A percentile compares a stretch with the other conserved stretches of the same genome.
Conservation (phyloP, 1,139 yeast species). For the Debaryomyces singareniensis region DNA sequence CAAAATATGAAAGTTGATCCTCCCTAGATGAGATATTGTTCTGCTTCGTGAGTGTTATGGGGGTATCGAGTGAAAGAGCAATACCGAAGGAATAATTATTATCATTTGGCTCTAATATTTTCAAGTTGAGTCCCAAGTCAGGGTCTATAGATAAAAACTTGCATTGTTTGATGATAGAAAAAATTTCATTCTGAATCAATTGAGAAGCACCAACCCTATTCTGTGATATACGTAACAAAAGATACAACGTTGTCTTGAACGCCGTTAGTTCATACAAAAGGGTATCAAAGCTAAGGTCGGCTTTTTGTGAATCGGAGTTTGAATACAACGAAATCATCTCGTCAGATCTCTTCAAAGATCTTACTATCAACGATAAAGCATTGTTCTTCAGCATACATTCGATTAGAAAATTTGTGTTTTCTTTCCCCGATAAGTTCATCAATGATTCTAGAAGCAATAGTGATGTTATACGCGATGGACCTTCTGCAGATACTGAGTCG, state of each 20-base stretch:
- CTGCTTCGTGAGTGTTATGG: constrained; percentile 28
- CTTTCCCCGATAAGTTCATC: constrained; percentile 49
- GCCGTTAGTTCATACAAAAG: constrained; percentile 69
- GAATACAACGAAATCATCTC: constrained; percentile 39
- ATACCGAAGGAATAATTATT: constrained; percentile 26
- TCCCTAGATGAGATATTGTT: background rate
- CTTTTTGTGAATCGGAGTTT: constrained; percentile 12
- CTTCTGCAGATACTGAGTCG: constrained; percentile 79
- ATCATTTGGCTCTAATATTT: constrained; percentile 17
- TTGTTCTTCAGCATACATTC: constrained; percentile 61
- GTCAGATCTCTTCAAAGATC: constrained; percentile 66
- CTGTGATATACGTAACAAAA: constrained; percentile 70
- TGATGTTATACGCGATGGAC: constrained; percentile 71
- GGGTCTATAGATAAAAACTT: constrained; percentile 65
- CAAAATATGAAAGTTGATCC: constrained; percentile 48
- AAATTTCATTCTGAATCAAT: constrained; percentile 66
- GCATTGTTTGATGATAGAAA: constrained; percentile 54
- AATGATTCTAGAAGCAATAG: constrained; percentile 66
- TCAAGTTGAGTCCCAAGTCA: constrained; percentile 61
- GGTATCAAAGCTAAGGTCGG: constrained; percentile 40
- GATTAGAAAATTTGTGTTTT: constrained; percentile 47
- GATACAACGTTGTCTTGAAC: constrained; percentile 63
- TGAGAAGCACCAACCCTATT: constrained; percentile 72
- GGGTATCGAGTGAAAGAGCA: constrained; percentile 46
- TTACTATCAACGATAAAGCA: constrained; percentile 55